Percentiles rank a stretch among this genome's conserved stretches.
Conservation (phyloP, 1,139 yeast species). For the Magnusiomyces starmeri region DNA sequence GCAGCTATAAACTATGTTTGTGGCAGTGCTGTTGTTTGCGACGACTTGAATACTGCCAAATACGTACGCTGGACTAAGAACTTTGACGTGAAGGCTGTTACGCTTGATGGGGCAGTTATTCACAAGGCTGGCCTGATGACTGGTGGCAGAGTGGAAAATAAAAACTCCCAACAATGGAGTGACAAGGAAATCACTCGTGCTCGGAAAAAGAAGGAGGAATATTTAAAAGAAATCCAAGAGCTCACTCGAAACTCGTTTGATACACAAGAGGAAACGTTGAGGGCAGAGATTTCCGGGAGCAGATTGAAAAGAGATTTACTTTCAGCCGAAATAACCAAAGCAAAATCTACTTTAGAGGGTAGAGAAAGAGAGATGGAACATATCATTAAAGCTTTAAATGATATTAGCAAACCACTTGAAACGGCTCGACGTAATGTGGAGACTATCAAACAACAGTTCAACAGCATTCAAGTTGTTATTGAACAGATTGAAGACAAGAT, state of each 20-base stretch:
- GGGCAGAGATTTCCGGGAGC: constrained; percentile 47
- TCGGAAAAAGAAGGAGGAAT: constrained; percentile 52
- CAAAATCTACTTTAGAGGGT: constrained; percentile 50
- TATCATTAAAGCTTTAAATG: constrained; percentile 33
- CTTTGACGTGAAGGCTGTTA: constrained; percentile 62
- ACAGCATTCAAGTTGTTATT: constrained; percentile 27
- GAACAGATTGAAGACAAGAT: constrained; percentile 29
- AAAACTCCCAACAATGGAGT: constrained; percentile 53
- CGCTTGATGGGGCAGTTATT: constrained; percentile 78
- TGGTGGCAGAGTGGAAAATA: constrained; percentile 55
- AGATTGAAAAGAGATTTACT: constrained; percentile 51
- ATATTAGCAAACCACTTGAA: constrained; percentile 17
- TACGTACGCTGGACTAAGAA: constrained; percentile 60
- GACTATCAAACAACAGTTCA: constrained; percentile 28
- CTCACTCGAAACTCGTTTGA: constrained; percentile 43
- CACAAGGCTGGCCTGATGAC: constrained; percentile 88
- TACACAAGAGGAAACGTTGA: constrained; percentile 47
- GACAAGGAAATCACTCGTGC: constrained; percentile 60
- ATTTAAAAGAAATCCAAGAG: constrained; percentile 47
- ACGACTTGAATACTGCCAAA: constrained; percentile 60
- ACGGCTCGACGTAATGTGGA: constrained; percentile 20
- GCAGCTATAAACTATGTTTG: constrained; percentile 77
- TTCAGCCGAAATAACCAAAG: constrained; percentile 43
- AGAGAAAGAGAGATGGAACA: constrained; percentile 49
- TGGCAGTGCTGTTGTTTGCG: constrained; percentile 77